Base-by-base conservation (phyloP, 345 rosid genomes). In the Corchorus olitorius region DNA sequence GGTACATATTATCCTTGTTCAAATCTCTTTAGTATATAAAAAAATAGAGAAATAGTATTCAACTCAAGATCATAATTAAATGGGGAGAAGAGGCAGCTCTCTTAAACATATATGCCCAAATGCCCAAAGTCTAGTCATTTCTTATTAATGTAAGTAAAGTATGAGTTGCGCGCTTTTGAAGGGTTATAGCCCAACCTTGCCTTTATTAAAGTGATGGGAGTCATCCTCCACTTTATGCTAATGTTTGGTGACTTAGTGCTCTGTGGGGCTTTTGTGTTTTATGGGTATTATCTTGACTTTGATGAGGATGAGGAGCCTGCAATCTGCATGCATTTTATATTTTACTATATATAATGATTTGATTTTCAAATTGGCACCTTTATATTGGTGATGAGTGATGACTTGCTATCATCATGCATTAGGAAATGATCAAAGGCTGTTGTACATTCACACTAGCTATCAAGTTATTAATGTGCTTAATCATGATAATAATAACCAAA, bases 261-360 rank as follows among this genome's bases (percentile, higher is more conserved):
- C 37, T 22, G 86, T 83, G 84, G 86, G 83, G 69, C 86, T 78
- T 22, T 11, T 0, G 6, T 78, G 80, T 83, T 78, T 8, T n/a
- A n/a, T 52, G 15, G 45, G 1, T 50, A 73, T 52, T 27, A 69
- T 73, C 78, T 58, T 45, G 27, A 27, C 15, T 20, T 20, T 43
- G 2, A 35, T 43, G 2, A 35, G 11, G 16, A 27, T 27, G 27
- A 27, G 27, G 20, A 19, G n/a, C 17, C 37, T 60, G 43, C 43
- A 19, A 6, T 8, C 37, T 60, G 43, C 43, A 60, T 20, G 10
- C 20, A 22, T 34, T 39, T 17, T 8, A 39, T 41, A 41, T 4
- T n/a, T 27, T 27, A 27, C 27, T 65, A 39, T n/a, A 41, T 39
- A 17, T 39, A 64, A 20, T 20, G 41, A 41, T 65, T 41, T 43